Evolutionary conservation across 306 rosid genomes (phyloP).

Genomic region (Neltuma alba): DNA sequence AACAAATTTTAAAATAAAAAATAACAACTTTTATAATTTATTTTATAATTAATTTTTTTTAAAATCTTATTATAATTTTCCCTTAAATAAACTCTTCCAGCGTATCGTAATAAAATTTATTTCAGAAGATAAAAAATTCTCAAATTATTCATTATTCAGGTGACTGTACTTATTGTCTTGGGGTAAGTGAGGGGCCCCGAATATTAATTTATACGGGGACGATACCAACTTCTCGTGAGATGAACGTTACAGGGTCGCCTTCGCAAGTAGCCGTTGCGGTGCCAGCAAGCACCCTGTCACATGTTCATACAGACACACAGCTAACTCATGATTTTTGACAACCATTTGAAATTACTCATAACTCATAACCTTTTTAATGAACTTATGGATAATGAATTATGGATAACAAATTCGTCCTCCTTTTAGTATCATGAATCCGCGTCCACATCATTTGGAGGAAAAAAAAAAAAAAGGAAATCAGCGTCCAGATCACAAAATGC

Average conservation of each 20-base stretch:
- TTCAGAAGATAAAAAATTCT: not conserved
- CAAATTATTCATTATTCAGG: not conserved
- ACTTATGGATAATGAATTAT: not conserved
- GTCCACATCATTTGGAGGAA: not conserved
- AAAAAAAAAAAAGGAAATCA: too few relatives aligned
- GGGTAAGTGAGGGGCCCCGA: not conserved
- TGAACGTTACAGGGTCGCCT: conserved; percentile 8
- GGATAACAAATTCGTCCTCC: not conserved
- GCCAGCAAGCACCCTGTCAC: not conserved
- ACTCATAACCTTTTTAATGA: not conserved
- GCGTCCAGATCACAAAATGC: not conserved
- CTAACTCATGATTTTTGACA: not conserved
- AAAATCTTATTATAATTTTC: too few relatives aligned
- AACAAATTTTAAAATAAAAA: too few relatives aligned
- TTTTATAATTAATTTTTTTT: too few relatives aligned
- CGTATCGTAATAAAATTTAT: not conserved
- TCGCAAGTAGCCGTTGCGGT: not conserved
- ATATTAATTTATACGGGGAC: not conserved
- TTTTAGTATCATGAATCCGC: not conserved
- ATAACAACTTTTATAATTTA: too few relatives aligned
- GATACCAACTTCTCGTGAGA: not conserved
- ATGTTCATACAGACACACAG: not conserved
- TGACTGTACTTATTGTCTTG: not conserved
- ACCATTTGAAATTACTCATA: not conserved
- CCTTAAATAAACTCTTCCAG: too few relatives aligned